phyloP scores from a whole-genome alignment of 805 yeast genomes.

The Lipomyces sp. region DNA sequence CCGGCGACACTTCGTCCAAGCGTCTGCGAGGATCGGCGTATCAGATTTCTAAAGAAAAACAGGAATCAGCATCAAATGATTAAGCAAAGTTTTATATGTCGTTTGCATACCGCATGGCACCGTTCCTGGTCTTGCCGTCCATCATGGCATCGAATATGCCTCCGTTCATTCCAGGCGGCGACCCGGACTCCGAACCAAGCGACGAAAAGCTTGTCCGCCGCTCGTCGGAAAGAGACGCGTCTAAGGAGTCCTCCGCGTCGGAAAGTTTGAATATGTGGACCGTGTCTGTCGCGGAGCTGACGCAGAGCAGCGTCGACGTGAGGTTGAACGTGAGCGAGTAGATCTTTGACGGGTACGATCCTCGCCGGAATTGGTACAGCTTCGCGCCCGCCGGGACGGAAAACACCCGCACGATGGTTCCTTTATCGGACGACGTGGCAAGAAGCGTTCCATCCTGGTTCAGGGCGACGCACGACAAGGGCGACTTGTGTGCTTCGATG shows the following conservation, averaged over 20 bases:
- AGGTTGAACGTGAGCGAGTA: constrained; percentile 71
- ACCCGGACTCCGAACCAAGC: constrained; percentile 24
- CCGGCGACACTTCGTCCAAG: constrained; percentile 54
- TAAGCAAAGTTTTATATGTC: neutral
- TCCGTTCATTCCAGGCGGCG: constrained; percentile 28
- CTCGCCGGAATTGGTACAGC: constrained; percentile 74
- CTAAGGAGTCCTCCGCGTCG: constrained; percentile 35
- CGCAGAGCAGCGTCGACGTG: constrained; percentile 69
- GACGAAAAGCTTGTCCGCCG: constrained; percentile 26
- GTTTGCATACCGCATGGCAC: constrained; percentile 23
- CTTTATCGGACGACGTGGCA: constrained; percentile 87
- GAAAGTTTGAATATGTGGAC: constrained; percentile 85
- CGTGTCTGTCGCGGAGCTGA: constrained; percentile 84
- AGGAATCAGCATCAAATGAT: neutral
- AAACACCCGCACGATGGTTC: constrained; percentile 84
- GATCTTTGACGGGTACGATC: constrained; percentile 79
- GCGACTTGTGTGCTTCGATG: constrained; percentile 81
- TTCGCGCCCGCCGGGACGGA: constrained; percentile 53
- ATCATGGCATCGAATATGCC: constrained; percentile 30
- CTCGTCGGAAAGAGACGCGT: constrained; percentile 8
- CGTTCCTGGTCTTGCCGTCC: constrained; percentile 28
- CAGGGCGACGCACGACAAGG: constrained; percentile 62
- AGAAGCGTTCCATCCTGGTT: constrained; percentile 73
- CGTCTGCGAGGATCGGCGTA: constrained; percentile 32
- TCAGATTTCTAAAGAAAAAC: constrained; percentile 12